Base-by-base conservation (phyloP, 306 rosid genomes). In the Hippophae tibetana region DNA sequence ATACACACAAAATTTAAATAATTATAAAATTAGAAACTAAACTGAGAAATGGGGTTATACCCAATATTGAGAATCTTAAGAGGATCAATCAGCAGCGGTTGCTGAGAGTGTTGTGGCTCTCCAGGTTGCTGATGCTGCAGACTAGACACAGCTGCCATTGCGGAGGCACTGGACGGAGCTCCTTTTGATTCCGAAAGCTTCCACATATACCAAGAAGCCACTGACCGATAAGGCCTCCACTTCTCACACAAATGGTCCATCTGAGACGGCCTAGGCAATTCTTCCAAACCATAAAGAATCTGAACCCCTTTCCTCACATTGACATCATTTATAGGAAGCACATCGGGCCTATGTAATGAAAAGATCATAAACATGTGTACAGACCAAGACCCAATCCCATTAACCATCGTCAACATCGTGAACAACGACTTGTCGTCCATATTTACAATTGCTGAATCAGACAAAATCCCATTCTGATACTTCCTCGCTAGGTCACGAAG, bases 351-450 rank as follows among this genome's bases (percentile, higher is more conserved):
- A 56, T 93, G 99, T 31, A 93, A 89, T 3, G 99, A 93, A 78
- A 88, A 88, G 9, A 93, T 89, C 99, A 93, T 93, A 75, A 89
- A 93, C 99, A 93, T 93, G 62, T 93, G 99, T 31, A 93, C 97
- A 54, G 95, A 93, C 99, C 99, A 93, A 41, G 99, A 93, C 18
- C 99, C 99, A 63, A 93, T 93, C 57, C 97, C 99, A 63, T 86
- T 93, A 8, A 93, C 99, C 99, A 93, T 93, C 3, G 99, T 93
- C 40, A 93, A 89, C 99, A 93, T 93, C 1, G 99, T 93, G 76
- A 89, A 93, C 43, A 89, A 86, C 57, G 97, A 93, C 47, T 84
- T 93, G 69, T 93, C 99, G 60, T 93, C 99, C 99, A 93, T 93
- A 83, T 86, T 88, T 62, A 88, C 85, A 82, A 93, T 88, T 54